These are phyloP conservation scores for Prasinococcaceae sp. DNA, from an alignment of 139 green algal genomes.

Conservation along the genomic window DNA sequence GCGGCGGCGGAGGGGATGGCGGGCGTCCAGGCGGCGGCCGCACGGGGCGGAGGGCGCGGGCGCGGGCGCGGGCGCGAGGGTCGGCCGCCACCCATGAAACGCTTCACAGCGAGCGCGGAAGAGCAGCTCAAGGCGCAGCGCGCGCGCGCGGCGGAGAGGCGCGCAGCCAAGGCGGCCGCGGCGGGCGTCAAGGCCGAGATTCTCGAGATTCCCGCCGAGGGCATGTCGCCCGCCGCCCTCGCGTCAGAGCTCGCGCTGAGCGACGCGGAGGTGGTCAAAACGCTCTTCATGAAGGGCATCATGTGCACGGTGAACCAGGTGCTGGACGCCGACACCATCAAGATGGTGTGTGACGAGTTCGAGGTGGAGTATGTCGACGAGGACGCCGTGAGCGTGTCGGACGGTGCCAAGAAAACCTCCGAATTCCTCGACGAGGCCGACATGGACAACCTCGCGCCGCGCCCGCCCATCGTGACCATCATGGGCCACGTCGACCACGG, in stretches of 20 bases:
- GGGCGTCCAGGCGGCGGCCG: no score
- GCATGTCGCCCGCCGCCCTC: slow-evolving; percentile 72
- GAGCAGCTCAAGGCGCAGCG: no score
- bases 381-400: slow-evolving; percentile 24
- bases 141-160: no score
- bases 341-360: slow-evolving; percentile 56
- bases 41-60: no score
- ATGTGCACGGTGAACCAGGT: slow-evolving; percentile 75
- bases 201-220: slow-evolving; percentile 76
- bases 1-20: no score
- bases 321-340: slow-evolving; percentile 43
- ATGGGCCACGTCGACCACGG: slow-evolving; percentile 99
- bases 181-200: slow-evolving; percentile 55
- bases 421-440: slow-evolving; percentile 71
- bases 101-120: no score
- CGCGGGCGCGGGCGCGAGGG: no score
- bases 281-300: slow-evolving; percentile 94
- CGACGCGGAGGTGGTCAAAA: slow-evolving; percentile 66
- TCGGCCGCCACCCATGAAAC: no score
- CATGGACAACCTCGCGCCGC: slow-evolving; percentile 43
- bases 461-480: slow-evolving; percentile 87
- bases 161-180: no score
- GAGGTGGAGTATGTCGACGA: slow-evolving; percentile 38
- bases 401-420: slow-evolving; percentile 42
- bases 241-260: slow-evolving; percentile 56